Percentiles rank a stretch among this genome's conserved stretches.
Evolutionary conservation across 2,329 filamentous ascomycete genomes (phyloP).

Genomic region (Eutypa lata): DNA sequence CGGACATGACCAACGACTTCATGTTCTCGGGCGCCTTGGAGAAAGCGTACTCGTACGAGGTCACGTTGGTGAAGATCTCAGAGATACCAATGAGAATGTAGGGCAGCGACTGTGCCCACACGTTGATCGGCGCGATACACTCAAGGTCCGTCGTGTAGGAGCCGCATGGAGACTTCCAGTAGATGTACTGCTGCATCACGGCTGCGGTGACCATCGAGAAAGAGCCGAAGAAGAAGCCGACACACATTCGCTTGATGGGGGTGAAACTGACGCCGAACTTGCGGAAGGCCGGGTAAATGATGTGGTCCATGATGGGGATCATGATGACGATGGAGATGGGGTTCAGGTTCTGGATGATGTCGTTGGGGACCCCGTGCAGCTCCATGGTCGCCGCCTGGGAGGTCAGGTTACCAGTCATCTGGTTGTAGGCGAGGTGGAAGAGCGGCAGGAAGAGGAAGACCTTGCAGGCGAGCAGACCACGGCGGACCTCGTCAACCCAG

Average conservation of each 20-base stretch:
- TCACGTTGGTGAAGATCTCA: conserved; percentile 47
- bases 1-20: conserved; percentile 63
- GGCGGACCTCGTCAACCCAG: conserved; percentile 74
- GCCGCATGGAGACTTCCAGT: conserved; percentile 59
- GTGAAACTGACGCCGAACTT: conserved; percentile 62
- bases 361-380: conserved; percentile 69
- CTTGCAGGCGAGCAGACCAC: conserved; percentile 64
- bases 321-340: conserved; percentile 72
- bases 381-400: conserved; percentile 64
- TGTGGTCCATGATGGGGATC: conserved; percentile 64
- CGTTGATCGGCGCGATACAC: conserved; percentile 45
- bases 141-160: conserved; percentile 39
- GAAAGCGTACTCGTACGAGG: conserved; percentile 67
- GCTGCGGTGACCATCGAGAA: conserved; percentile 56
- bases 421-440: conserved; percentile 55
- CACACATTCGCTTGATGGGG: conserved; percentile 70
- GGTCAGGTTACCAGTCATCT: conserved; percentile 57
- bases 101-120: conserved; percentile 52
- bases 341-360: conserved; percentile 71
- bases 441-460: conserved; percentile 68
- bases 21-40: conserved; percentile 73
- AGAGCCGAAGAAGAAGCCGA: conserved; percentile 65
- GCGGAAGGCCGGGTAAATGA: conserved; percentile 65
- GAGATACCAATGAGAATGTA: conserved; percentile 45
- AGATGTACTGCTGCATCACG: conserved; percentile 59